Evolutionary conservation across 805 yeast species (phyloP), one percentile per base, ranked within the genome.

Genomic region (Novakomyces olei): DNA sequence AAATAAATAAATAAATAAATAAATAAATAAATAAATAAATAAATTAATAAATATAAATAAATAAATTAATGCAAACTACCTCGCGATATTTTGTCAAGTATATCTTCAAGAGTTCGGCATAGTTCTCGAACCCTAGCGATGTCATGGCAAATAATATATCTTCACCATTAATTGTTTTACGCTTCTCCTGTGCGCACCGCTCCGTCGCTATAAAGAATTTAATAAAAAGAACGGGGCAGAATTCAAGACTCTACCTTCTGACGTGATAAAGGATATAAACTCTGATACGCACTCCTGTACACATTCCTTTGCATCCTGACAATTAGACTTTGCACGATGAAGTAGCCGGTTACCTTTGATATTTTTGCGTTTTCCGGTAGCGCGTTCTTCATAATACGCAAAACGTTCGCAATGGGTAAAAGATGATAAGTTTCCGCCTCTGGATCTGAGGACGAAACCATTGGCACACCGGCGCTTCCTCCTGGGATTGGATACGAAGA

Each of bases 301-400:
- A 41, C 78, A 68, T 42, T 72, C 83, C 44, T 74, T 73, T 27
- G 83, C 76, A 44, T 75, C 88, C 44, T 29, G 14, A 12, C 7
- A 18, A 9, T 15, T 14, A 20, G n/a, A 12, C 16, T 5, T 12
- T 5, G 12, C 4, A 4, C 9, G 2, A 8, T 20, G 2, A 27
- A 5, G 3, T 27, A 8, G 19, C 16, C n/a, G n/a, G 9, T 15
- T 29, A 29, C 32, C 25, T 74, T 75, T 15, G 80, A 70, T 1
- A 75, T 69, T 44, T 75, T 75, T 7, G 83, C 85, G 24, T 72
- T 69, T 8, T 61, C 54, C 2, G 88, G 85, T 19, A 75, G 54
- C 2, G 85, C 73, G 35, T 54, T 60, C 45, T 76, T 76, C 85
- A 75, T 76, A 33, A 76, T 65, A 33, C 85, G 56, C n/a, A 75